Base-by-base conservation (phyloP, 768 basidiomycete species). In the Goffeauzyma gilvescens region DNA sequence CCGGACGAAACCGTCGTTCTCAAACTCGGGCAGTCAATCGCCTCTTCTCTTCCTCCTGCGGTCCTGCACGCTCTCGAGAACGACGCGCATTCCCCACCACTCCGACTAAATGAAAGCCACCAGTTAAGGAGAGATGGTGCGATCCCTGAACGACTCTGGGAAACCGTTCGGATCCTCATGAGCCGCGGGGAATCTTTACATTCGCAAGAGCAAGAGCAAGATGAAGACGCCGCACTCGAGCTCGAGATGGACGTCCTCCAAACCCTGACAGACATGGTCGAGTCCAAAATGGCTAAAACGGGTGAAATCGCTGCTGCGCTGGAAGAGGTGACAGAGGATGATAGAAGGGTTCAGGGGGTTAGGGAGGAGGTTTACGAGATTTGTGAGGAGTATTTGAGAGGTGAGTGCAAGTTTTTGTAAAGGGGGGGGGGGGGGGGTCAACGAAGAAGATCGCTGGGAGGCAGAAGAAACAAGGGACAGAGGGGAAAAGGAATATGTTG, bases 1-100 rank as follows among this genome's bases (percentile, higher is more conserved):
- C 79, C 79, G 0, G 82, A 86, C 55, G 89, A 93, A 55, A 81
- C 79, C 0, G 79, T 89, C 52, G 68, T 80, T 1, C 71, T 93
- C 25, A 78, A 77, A 48, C 65, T 90, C 30, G 79, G 79, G 12
- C 76, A 79, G 1, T 42, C 54, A 1, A 44, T 38, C 1, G 55
- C 49, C 59, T 42, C 38, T 14, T 43, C n/a, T n/a, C n/a, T 46
- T 2, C 37, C 46, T 13, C 28, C 14, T 33, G 41, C 35, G 2
- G 20, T 43, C 2, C 50, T 46, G 5, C 44, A 26, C 13, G 35
- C 65, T 18, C 65, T 68, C 1, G 38, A 61, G 63, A 42, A 71
- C 65, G 53, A 50, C 44, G 37, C 45, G 50, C 14, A 41, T 41
- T 23, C 31, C 46, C 32, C 47, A 47, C 0, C 53, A 46, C 2